These are phyloP conservation scores for Trichoderma semiorbis DNA, from an alignment of 2,329 filamentous ascomycete genomes.

Conservation along the genomic window DNA sequence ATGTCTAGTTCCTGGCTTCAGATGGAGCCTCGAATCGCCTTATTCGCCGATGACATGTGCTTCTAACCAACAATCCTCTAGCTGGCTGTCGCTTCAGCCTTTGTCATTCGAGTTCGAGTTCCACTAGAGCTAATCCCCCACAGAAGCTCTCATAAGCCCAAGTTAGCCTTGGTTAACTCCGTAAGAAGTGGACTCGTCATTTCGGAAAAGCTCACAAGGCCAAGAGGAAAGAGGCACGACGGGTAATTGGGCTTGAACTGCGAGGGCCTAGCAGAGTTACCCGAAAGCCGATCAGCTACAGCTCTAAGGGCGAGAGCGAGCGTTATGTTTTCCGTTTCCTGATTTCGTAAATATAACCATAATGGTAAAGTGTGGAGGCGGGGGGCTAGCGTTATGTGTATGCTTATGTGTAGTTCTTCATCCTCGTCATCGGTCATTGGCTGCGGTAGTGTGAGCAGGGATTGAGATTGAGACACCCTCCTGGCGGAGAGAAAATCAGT, in stretches of 20 bases:
- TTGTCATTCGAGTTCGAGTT: background rate
- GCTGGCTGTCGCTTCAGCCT: background rate
- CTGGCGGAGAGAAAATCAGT: background rate
- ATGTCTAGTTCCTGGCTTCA: background rate
- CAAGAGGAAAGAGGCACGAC: background rate
- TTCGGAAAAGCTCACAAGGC: background rate
- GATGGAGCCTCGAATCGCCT: background rate
- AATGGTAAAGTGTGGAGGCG: background rate
- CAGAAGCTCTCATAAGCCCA: background rate
- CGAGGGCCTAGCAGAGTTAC: background rate
- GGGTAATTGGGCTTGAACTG: background rate
- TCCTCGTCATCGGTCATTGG: background rate
- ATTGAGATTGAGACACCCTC: background rate
- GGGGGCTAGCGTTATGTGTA: background rate
- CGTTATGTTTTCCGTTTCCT: background rate
- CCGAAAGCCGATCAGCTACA: background rate
- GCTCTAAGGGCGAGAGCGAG: background rate
- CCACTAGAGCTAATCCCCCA: background rate
- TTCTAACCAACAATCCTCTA: background rate
- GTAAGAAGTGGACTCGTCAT: background rate
- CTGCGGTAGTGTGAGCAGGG: background rate
- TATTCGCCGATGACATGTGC: background rate
- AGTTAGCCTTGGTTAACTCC: background rate
- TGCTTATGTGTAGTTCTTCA: background rate
- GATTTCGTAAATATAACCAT: slow-evolving; percentile 3